Conservation (phyloP, 2,329 filamentous ascomycete genomes). For the Zalaria sp. region DNA sequence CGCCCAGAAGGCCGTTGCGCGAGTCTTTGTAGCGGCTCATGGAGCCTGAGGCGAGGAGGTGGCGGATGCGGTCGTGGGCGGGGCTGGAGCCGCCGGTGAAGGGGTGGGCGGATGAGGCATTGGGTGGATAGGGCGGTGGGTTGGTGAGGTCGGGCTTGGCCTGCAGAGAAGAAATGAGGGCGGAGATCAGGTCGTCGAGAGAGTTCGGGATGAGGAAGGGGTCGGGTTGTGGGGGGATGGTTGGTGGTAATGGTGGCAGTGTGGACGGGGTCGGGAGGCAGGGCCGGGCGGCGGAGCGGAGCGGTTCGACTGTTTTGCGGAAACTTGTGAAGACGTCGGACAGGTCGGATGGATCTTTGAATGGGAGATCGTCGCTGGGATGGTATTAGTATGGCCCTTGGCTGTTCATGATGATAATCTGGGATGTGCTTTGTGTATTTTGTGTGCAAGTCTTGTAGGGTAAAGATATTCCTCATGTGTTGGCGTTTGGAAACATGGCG, state of each 20-base stretch:
- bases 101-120: conserved; percentile 46
- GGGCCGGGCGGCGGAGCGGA: conserved; percentile 49
- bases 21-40: conserved; percentile 55
- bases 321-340: conserved; percentile 66
- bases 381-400: too few relatives aligned
- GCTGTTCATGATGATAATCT: too few relatives aligned
- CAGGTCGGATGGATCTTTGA: conserved; percentile 43
- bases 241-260: conserved; percentile 45
- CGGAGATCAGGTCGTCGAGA: conserved; percentile 37
- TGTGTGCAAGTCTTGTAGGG: too few relatives aligned
- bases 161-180: conserved; percentile 44
- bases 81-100: conserved; percentile 53
- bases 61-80: conserved; percentile 43
- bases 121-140: conserved; percentile 39
- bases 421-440: too few relatives aligned
- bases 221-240: conserved; percentile 41
- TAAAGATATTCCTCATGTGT: too few relatives aligned
- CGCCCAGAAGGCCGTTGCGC: conserved; percentile 55
- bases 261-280: conserved; percentile 39
- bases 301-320: conserved; percentile 57
- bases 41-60: conserved; percentile 46
- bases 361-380: conserved; percentile 49
- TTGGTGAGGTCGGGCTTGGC: conserved; percentile 33
- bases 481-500: too few relatives aligned
- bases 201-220: conserved; percentile 51